Percentiles rank a stretch among this genome's conserved stretches.
Evolutionary conservation across 768 basidiomycete genomes (phyloP).

Genomic region (Rhizopogon vesiculosus): DNA sequence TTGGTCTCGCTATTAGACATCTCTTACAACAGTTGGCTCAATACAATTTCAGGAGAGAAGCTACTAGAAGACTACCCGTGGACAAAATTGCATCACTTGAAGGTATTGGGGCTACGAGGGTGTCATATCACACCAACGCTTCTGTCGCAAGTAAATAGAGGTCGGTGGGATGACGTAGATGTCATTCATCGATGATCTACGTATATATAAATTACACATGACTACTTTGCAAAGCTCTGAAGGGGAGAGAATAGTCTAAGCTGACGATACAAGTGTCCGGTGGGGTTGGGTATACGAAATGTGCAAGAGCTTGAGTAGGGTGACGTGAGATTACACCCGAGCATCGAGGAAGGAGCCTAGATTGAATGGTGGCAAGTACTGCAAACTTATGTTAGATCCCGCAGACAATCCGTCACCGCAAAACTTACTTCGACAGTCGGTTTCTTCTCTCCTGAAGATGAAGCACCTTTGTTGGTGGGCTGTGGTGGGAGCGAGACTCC

Average conservation of each 20-base stretch:
- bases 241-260: conserved; percentile 1
- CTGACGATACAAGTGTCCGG: conserved; percentile 8
- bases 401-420: background rate
- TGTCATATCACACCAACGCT: conserved; percentile 44
- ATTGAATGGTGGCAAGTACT: conserved; percentile 51
- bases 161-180: conserved; percentile 62
- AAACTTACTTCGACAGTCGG: conserved; percentile 31
- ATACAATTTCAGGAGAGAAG: conserved; percentile 17
- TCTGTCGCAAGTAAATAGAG: conserved; percentile 45
- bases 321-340: conserved; percentile 31
- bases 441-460: conserved; percentile 28
- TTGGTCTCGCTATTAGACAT: conserved; percentile 60
- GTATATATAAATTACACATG: conserved; percentile 19
- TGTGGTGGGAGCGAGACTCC: conserved; percentile 44
- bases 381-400: background rate
- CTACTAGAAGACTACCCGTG: conserved; percentile 52
- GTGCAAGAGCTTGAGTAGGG: background rate
- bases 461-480: conserved; percentile 13
- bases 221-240: conserved; percentile 18
- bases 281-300: conserved; percentile 1
- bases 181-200: conserved; percentile 29
- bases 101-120: conserved; percentile 51
- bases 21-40: conserved; percentile 58
- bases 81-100: conserved; percentile 49
- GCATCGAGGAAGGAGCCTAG: conserved; percentile 47